phyloP scores from a whole-genome alignment of 495 filamentous ascomycete species.

The Aspergillus sparsus region DNA sequence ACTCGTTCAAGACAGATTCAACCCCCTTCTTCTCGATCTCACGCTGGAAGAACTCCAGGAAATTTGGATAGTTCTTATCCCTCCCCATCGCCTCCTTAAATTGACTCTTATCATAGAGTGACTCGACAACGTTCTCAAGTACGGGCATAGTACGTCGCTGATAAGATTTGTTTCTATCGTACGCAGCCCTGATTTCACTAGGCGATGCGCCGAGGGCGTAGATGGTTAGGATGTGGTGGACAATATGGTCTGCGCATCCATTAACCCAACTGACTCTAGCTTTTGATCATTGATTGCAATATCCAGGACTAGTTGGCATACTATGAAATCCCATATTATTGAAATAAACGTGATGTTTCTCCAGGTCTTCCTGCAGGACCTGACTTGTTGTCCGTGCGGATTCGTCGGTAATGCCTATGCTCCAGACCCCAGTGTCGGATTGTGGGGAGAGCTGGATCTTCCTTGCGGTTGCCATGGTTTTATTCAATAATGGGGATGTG shows the following conservation, averaged over 20 bases:
- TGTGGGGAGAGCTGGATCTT: conserved; percentile 58
- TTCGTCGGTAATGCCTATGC: conserved; percentile 51
- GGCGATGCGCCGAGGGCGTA: conserved; percentile 71
- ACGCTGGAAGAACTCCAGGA: conserved; percentile 68
- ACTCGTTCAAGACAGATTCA: conserved; percentile 58
- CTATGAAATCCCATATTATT: conserved; percentile 69
- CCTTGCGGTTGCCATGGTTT: conserved; percentile 62
- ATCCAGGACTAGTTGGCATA: conserved; percentile 30
- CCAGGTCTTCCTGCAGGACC: conserved; percentile 72
- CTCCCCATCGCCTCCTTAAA: conserved; percentile 56
- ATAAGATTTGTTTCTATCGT: conserved; percentile 58
- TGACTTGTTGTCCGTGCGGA: conserved; percentile 61
- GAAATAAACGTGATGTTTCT: conserved; percentile 78
- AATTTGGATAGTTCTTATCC: conserved; percentile 63
- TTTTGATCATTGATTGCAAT: conserved; percentile 17
- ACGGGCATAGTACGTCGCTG: conserved; percentile 53
- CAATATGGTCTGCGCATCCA: conserved; percentile 56
- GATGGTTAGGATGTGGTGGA: conserved; percentile 70
- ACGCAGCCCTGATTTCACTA: conserved; percentile 54
- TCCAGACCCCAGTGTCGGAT: conserved; percentile 57
- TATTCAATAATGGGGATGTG: no score
- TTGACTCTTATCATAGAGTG: conserved; percentile 51
- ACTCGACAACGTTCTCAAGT: conserved; percentile 46
- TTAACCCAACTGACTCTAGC: no score
- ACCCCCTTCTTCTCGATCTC: conserved; percentile 67